These are phyloP conservation scores for Sextonia rubra DNA, from an alignment of 164 flowering plant genomes.

Conservation along the genomic window DNA sequence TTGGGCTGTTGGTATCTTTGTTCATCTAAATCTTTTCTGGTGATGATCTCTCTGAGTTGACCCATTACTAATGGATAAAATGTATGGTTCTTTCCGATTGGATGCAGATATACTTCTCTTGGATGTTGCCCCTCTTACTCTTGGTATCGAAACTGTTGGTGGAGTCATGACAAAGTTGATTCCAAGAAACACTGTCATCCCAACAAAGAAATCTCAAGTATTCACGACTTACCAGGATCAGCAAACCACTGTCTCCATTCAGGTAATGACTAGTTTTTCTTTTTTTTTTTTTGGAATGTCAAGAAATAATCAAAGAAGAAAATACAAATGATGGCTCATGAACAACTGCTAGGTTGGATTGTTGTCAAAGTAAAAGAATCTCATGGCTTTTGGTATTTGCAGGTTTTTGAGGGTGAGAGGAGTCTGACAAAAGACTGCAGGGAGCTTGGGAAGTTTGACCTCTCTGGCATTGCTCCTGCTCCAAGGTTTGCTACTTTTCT, in stretches of 20 bases:
- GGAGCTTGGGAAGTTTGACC: constrained; percentile 52
- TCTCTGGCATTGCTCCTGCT: constrained; percentile 59
- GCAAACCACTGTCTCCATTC: constrained; percentile 45
- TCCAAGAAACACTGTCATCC: constrained; percentile 52
- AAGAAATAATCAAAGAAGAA: background rate
- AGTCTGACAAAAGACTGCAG: constrained; percentile 51
- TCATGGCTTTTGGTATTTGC: background rate
- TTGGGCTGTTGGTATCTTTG: too few species aligned
- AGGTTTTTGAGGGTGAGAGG: constrained; percentile 64
- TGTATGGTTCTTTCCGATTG: background rate
- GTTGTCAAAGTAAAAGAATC: background rate
- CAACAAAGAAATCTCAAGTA: constrained; percentile 56
- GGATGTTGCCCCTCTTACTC: constrained; percentile 47
- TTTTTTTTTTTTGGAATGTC: too few species aligned
- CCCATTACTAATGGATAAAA: too few species aligned
- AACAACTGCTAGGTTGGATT: too few species aligned
- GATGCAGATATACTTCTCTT: constrained; percentile 36
- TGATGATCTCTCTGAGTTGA: too few species aligned
- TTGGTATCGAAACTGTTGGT: constrained; percentile 61
- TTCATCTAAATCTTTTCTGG: too few species aligned
- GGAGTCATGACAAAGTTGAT: constrained; percentile 61
- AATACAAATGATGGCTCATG: too few species aligned
- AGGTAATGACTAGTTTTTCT: constrained; percentile 17
- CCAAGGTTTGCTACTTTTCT: constrained; percentile 34
- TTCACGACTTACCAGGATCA: constrained; percentile 58